Evolutionary conservation across 139 green algal species (phyloP).

Genomic region (Chlorella vulgaris): DNA sequence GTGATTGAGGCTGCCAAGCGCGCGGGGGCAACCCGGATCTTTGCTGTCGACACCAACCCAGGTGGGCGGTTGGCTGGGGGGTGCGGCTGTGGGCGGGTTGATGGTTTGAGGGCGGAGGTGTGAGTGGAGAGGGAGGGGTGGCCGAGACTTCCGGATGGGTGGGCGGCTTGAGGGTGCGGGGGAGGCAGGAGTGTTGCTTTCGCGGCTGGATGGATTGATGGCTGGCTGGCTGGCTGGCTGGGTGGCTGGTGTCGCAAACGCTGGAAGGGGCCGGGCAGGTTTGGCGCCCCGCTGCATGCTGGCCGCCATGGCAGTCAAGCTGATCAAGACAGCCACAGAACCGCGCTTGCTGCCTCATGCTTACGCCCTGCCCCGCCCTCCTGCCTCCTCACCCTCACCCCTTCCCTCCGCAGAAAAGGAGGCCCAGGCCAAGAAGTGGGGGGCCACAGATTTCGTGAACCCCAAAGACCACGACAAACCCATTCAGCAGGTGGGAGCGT

Average conservation of each 20-base stretch:
- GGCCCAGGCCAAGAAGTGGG: conserved; percentile 76
- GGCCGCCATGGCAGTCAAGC: too few species aligned
- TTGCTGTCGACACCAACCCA: conserved; percentile 92
- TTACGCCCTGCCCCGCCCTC: too few species aligned
- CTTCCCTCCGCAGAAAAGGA: conserved; percentile 83
- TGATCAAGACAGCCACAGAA: too few species aligned
- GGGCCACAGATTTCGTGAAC: conserved; percentile 90
- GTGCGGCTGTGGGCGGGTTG: background rate
- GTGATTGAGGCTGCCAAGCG: conserved; percentile 84
- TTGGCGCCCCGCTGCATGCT: too few species aligned
- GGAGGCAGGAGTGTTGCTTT: too few species aligned
- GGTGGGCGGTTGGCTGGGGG: background rate
- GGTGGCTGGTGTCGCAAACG: too few species aligned
- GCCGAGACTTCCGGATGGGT: too few species aligned
- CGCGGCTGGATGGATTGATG: too few species aligned
- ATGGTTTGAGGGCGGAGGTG: background rate
- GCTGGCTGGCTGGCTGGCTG: too few species aligned
- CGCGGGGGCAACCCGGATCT: conserved; percentile 84
- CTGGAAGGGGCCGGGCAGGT: too few species aligned
- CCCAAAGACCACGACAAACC: conserved; percentile 81
- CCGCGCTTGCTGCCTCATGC: background rate
- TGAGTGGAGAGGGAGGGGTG: too few species aligned
- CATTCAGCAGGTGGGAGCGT: conserved; percentile 59
- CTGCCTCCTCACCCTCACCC: background rate
- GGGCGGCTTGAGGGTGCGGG: too few species aligned